Base-by-base conservation (phyloP, 169 alveolate genomes). In the Cryptosporidium parvum region DNA sequence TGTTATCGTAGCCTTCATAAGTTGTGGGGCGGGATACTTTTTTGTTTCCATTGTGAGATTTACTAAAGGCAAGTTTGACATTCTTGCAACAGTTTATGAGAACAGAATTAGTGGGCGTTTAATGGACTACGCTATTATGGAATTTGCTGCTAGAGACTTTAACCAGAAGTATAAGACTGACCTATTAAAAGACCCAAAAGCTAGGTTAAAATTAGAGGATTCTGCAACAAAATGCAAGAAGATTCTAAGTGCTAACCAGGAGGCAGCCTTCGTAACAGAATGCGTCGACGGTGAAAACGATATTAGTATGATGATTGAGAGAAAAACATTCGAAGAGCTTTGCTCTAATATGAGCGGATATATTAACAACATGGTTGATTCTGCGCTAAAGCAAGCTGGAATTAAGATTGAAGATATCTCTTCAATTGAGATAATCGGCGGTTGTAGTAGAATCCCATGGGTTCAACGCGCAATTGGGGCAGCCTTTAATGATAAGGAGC, bases 341-440 rank as follows among this genome's bases (percentile, higher is more conserved):
- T 94, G 97, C 70, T 71, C 86, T 23, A 94, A 94, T 16, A 93
- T 94, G 85, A 91, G 96, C 42, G 93, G 93, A 18, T 91, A 95
- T 62, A 87, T 96, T 73, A 87, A 91, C 35, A 86, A 72, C 14
- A 85, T 96, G 86, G 75, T 92, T 62, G 87, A 85, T 65, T 91
- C 89, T 37, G 93, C 94, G 35, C 61, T 93, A 35, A 93, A 91
- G 69, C 87, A 87, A 58, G 92, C 93, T 56, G 94, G 95, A 62
- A 56, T 92, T 8, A 80, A 95, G 29, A 80, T 91, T 29, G 97
- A 92, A 53, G 93, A 94, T 16, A 91, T 96, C 10, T 95, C 95
- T 68, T 91, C 96, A 51, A 97, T 98, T 29, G 99, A 98, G 93
- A 95, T 98, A 80, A 95, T 97, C 45, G 99, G 99, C 58, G 99